Conservation (phyloP, 2,329 filamentous ascomycete genomes). For the Incumbomyces lentus region DNA sequence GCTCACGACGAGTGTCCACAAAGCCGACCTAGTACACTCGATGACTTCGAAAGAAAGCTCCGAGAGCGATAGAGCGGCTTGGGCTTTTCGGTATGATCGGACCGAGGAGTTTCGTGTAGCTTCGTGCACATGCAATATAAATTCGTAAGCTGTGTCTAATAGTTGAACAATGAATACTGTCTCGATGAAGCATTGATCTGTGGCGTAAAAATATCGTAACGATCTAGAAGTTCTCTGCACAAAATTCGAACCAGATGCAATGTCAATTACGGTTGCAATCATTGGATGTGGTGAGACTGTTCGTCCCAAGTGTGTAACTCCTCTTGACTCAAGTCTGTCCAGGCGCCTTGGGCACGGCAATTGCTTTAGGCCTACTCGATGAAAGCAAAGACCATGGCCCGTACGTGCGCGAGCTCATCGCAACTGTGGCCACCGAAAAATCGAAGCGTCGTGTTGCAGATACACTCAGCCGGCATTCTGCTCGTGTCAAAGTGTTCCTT, state of each 20-base stretch:
- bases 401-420: not conserved
- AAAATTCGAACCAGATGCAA: no score
- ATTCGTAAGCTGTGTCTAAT: no score
- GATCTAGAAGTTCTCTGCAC: not conserved
- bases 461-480: not conserved
- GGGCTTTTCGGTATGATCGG: no score
- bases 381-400: not conserved
- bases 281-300: slow-evolving; percentile 1
- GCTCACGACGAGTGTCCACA: no score
- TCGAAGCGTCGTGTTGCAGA: not conserved
- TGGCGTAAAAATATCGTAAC: not conserved
- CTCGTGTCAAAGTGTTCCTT: not conserved
- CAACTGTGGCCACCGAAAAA: not conserved
- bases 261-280: not conserved
- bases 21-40: no score
- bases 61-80: no score
- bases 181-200: not conserved
- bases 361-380: not conserved
- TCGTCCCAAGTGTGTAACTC: no score
- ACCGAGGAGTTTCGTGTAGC: no score
- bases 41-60: no score
- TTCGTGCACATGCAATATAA: no score
- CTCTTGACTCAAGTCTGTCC: not conserved
- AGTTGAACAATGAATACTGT: no score
- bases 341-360: not conserved